These are phyloP conservation scores for Harringtonia lauricola DNA, from an alignment of 2,329 filamentous ascomycete genomes.

Conservation along the genomic window DNA sequence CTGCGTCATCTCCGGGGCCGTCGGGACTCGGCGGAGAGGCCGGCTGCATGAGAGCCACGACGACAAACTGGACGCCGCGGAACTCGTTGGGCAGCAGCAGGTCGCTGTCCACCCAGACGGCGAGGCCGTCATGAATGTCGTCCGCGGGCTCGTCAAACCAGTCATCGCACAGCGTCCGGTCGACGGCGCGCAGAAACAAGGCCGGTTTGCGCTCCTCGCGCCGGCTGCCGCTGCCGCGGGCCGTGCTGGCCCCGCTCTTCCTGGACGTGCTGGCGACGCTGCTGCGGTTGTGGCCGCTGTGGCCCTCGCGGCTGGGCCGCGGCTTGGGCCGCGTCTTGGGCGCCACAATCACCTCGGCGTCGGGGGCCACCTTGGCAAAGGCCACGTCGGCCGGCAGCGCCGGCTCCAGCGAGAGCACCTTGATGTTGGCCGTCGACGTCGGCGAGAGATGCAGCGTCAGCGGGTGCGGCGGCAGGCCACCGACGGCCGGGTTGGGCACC, in stretches of 20 bases:
- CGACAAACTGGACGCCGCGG: constrained; percentile 64
- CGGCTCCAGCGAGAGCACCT: constrained; percentile 73
- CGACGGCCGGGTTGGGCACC: constrained; percentile 72
- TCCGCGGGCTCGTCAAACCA: constrained; percentile 64
- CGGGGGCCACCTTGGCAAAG: constrained; percentile 86
- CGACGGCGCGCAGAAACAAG: constrained; percentile 72
- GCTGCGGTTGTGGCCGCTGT: too few species aligned
- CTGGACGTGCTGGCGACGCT: constrained; percentile 73
- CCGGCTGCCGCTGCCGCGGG: constrained; percentile 35
- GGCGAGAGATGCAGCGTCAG: constrained; percentile 88
- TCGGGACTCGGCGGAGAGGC: too few species aligned
- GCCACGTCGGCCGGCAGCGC: constrained; percentile 53
- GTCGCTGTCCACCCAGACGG: constrained; percentile 78
- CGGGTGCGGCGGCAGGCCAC: constrained; percentile 52
- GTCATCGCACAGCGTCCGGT: constrained; percentile 55
- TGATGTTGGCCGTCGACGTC: constrained; percentile 88
- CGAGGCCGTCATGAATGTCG: constrained; percentile 37
- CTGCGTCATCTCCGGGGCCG: constrained; percentile 44
- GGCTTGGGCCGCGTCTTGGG: constrained; percentile 75
- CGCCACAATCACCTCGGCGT: constrained; percentile 94
- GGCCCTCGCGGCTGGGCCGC: constrained; percentile 58
- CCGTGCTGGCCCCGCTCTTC: constrained; percentile 68
- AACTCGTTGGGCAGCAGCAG: constrained; percentile 61
- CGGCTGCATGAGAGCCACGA: constrained; percentile 79
- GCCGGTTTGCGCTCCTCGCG: constrained; percentile 57